These are phyloP conservation scores for Schwanniomyces sp. DNA, from an alignment of 805 yeast genomes.

Conservation along the genomic window DNA sequence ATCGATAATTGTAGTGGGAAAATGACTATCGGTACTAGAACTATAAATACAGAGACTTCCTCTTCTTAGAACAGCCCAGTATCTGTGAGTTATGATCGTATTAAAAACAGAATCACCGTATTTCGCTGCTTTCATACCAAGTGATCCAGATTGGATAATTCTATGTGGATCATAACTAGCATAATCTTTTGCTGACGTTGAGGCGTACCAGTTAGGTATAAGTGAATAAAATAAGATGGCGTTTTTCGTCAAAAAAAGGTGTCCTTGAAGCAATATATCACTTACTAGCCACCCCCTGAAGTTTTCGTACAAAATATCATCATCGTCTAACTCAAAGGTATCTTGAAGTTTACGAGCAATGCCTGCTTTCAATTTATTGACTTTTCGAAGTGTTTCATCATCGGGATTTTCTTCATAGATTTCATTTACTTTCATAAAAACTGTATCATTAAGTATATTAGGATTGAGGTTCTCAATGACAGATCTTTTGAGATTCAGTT, in stretches of 20 bases:
- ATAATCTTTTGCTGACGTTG: constrained; percentile 2
- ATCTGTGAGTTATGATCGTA: constrained; percentile 46
- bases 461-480: constrained; percentile 28
- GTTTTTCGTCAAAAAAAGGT: constrained; percentile 65
- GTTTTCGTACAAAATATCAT: constrained; percentile 59
- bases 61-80: constrained; percentile 78
- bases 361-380: constrained; percentile 15
- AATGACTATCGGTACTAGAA: constrained; percentile 77
- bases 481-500: constrained; percentile 14
- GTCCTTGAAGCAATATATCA: constrained; percentile 86
- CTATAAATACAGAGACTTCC: constrained; percentile 68
- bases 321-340: constrained; percentile 46
- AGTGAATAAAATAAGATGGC: constrained; percentile 75
- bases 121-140: constrained; percentile 38
- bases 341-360: constrained; percentile 35
- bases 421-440: constrained; percentile 11
- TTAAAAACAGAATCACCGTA: constrained; percentile 38
- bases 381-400: not conserved
- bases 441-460: constrained; percentile 9
- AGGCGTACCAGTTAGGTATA: constrained; percentile 50
- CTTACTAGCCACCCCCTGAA: constrained; percentile 77
- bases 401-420: not conserved
- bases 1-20: constrained; percentile 77
- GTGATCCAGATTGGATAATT: constrained; percentile 33
- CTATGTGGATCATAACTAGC: constrained; percentile 19